Percentiles rank a stretch among this genome's conserved stretches.
phyloP scores from a whole-genome alignment of 257 asterid genomes.

The Solanum paucissectum region DNA sequence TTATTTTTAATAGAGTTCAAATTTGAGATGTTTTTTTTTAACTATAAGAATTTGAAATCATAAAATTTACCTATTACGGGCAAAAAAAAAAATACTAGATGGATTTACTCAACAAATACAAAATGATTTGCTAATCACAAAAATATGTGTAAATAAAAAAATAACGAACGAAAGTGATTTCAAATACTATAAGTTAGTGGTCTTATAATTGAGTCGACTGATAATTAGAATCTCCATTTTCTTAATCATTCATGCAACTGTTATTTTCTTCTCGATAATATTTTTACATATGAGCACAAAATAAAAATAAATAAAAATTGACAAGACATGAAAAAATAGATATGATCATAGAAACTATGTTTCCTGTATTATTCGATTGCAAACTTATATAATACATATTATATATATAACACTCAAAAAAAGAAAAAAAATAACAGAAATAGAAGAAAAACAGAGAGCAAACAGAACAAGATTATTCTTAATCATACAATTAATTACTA shows the following conservation, averaged over 20 bases:
- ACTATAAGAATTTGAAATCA: too few species aligned
- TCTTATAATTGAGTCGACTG: too few species aligned
- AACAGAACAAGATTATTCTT: background rate
- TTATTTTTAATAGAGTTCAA: too few species aligned
- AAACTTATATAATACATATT: background rate
- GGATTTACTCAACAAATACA: background rate
- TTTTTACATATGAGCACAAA: background rate
- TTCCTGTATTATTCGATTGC: background rate
- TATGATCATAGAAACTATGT: background rate
- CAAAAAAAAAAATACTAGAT: too few species aligned
- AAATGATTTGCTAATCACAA: too few species aligned
- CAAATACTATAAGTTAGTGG: background rate
- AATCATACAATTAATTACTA: background rate
- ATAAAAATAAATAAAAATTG: too few species aligned
- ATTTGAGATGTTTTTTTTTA: too few species aligned
- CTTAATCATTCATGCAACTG: too few species aligned
- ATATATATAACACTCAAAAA: background rate
- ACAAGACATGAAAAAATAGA: background rate
- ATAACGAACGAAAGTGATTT: background rate
- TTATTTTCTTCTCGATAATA: too few species aligned
- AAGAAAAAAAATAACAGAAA: background rate
- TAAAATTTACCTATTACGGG: too few species aligned
- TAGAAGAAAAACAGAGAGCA: background rate
- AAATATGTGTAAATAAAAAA: too few species aligned
- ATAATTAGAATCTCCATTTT: too few species aligned